Conservation (phyloP, 106 monocot genomes). For the Dioscorea alata region DNA sequence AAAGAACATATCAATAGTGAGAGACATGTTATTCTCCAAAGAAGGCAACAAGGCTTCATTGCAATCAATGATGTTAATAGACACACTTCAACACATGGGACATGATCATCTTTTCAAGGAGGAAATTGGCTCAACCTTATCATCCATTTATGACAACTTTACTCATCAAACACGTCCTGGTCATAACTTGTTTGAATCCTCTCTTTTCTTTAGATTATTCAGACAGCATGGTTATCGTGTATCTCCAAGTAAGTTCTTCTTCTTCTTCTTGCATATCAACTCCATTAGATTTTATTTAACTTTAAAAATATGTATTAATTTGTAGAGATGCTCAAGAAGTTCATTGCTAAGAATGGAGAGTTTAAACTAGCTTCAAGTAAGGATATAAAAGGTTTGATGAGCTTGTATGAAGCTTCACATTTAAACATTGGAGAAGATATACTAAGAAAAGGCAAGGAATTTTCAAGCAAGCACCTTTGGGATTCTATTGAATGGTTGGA, state of each 20-base stretch:
- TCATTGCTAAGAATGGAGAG: conserved; percentile 13
- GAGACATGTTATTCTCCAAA: conserved; percentile 2
- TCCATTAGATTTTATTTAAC: background rate
- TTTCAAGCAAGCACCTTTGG: conserved; percentile 17
- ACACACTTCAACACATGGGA: conserved; percentile 21
- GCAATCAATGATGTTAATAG: conserved; percentile 7
- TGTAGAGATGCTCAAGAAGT: conserved; percentile 27
- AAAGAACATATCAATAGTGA: conserved; percentile 2
- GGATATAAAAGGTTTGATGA: conserved; percentile 31
- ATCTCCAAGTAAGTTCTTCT: conserved; percentile 13
- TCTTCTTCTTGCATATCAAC: background rate
- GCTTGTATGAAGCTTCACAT: conserved; percentile 45
- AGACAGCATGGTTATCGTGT: conserved; percentile 22
- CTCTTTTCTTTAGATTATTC: conserved; percentile 23
- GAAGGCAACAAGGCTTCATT: background rate
- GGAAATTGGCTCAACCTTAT: conserved; percentile 4
- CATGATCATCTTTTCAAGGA: conserved; percentile 31
- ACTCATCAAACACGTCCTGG: background rate
- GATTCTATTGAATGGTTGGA: conserved; percentile 11
- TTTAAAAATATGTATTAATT: background rate
- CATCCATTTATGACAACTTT: background rate
- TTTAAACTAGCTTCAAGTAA: conserved; percentile 14
- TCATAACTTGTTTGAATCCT: background rate
- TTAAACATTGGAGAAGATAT: conserved; percentile 31
- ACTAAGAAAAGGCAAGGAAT: conserved; percentile 29